Base-by-base conservation (phyloP, 2,329 filamentous ascomycete genomes). In the Penicillium aurantiogriseum region DNA sequence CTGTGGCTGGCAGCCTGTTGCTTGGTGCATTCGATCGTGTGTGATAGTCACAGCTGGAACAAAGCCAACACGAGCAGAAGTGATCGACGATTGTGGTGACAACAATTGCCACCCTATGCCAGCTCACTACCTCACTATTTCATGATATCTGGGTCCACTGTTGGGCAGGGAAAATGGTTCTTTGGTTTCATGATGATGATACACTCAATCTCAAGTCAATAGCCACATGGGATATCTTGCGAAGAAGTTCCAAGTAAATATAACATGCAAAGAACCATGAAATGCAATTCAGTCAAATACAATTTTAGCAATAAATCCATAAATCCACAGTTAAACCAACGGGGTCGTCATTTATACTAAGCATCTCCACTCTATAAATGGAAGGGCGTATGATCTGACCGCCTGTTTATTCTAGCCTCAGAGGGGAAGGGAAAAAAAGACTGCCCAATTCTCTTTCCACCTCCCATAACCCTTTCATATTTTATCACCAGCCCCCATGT, bases 1-100 rank as follows among this genome's bases (percentile, higher is more conserved):
- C 67, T 31, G 61, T 68, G 5, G 64, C 79, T 53, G 75, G 74
- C 17, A 67, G 44, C 17, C 31, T 70, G 51, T 51, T 65, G 29
- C 43, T 68, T 31, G 58, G 62, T 54, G 48, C 50, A 36, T 57
- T 65, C 50, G 54, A 63, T 44, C 17, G 39, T 36, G 10, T 31
- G 46, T 48, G 49, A 51, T 25, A 19, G 50, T 45, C 21, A 44
- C 42, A 31, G 17, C 31, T 56, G 48, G 48, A 46, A 53, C 29
- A 35, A 25, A 35, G 45, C 10, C 10, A 33, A 17, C 31, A 50
- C 29, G 27, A 51, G 11, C 13, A 21, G 35, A 17, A 15, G 42
- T 21, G 40, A 56, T 46, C 40, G 48, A 54, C 23, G 48, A 25
- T 35, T 49, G 39, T 51, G 45, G 40, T 44, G 55, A 54, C 55